These are phyloP conservation scores for Darksidea phi DNA, from an alignment of 495 filamentous ascomycete species.

Conservation along the genomic window DNA sequence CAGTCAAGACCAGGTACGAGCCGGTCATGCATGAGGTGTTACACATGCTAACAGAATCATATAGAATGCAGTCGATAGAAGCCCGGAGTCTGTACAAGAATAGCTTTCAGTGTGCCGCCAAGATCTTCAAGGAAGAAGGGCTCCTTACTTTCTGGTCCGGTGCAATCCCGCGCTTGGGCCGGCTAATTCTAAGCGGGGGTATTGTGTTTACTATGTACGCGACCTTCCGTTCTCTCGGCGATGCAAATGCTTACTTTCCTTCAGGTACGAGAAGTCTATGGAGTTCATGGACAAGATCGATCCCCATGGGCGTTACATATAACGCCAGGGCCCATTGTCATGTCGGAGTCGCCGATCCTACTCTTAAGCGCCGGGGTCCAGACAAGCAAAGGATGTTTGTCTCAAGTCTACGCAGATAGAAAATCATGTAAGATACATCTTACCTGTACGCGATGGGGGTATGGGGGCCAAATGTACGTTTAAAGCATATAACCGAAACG, in stretches of 20 bases:
- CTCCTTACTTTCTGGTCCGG: slow-evolving; percentile 91
- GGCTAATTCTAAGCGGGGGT: slow-evolving; percentile 83
- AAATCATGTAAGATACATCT: too few species aligned
- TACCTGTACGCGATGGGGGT: too few species aligned
- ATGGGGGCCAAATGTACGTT: too few species aligned
- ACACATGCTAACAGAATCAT: slow-evolving; percentile 9
- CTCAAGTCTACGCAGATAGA: too few species aligned
- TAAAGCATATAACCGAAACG: too few species aligned
- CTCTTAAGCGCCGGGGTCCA: too few species aligned
- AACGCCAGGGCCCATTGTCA: slow-evolving; percentile 14
- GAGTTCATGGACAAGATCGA: slow-evolving; percentile 79
- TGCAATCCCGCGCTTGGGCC: slow-evolving; percentile 77
- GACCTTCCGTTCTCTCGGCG: neutral
- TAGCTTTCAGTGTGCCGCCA: slow-evolving; percentile 76
- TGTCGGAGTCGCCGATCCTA: too few species aligned
- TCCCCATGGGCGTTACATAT: slow-evolving; percentile 82
- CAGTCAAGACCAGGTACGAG: slow-evolving; percentile 79
- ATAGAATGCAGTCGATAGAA: slow-evolving; percentile 93
- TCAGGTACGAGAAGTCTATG: slow-evolving; percentile 93
- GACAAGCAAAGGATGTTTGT: too few species aligned
- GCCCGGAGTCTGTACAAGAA: slow-evolving; percentile 81
- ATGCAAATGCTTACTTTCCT: slow-evolving; percentile 11
- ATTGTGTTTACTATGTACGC: slow-evolving; percentile 95
- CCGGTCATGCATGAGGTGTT: too few species aligned
- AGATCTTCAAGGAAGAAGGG: slow-evolving; percentile 87